These are phyloP conservation scores for Mimosa bimucronata DNA, from an alignment of 306 rosid genomes.

Conservation along the genomic window DNA sequence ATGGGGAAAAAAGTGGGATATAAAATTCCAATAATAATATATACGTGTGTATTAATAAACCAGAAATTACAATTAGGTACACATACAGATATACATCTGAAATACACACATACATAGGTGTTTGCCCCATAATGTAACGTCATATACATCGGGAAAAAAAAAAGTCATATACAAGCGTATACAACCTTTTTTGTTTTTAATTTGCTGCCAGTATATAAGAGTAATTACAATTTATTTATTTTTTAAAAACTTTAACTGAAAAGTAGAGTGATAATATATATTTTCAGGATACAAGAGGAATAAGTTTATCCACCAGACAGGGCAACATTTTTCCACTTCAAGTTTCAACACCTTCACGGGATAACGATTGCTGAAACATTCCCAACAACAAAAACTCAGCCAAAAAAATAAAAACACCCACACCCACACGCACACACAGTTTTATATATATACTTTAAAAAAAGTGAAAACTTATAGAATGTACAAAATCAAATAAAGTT, in stretches of 20 bases:
- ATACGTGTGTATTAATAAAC: neutral
- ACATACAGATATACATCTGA: neutral
- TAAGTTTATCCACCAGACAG: neutral
- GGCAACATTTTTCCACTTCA: neutral
- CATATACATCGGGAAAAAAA: no score
- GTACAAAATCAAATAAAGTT: no score
- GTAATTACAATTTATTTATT: neutral
- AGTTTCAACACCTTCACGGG: neutral
- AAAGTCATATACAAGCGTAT: neutral
- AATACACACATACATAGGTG: neutral
- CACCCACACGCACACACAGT: no score
- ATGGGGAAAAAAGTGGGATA: neutral
- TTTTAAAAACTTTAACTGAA: neutral
- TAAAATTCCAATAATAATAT: neutral
- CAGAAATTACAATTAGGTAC: neutral
- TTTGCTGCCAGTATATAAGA: neutral
- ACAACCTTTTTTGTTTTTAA: no score
- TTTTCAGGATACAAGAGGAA: neutral
- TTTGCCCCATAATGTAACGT: no score
- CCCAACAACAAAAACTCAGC: neutral
- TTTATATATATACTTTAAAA: no score
- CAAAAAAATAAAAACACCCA: neutral
- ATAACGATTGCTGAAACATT: slow-evolving; percentile 5
- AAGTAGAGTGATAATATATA: neutral
- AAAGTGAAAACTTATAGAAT: no score